These are phyloP conservation scores for Solanum lignicaule DNA, from an alignment of 257 asterid species.

Conservation along the genomic window DNA sequence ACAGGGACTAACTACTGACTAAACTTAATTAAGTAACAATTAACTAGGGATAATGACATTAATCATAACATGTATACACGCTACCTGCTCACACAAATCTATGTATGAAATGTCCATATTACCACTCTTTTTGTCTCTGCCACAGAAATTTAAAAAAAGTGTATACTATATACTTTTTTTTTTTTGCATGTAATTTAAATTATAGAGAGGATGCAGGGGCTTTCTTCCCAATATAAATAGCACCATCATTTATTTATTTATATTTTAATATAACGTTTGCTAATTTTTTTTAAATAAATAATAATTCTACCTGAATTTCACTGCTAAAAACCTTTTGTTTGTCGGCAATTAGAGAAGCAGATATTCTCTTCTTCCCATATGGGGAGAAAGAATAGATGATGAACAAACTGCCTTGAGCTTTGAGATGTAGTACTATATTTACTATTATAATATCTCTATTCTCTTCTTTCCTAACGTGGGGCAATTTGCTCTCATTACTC, in stretches of 20 bases:
- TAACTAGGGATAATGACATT: conserved; percentile 31
- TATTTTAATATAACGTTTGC: neutral
- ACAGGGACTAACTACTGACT: conserved; percentile 45
- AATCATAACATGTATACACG: conserved; percentile 23
- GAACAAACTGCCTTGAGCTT: neutral
- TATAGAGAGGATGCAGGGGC: neutral
- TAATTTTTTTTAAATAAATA: neutral
- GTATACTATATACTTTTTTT: neutral
- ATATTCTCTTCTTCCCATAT: neutral
- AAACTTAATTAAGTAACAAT: conserved; percentile 9
- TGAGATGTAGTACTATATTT: neutral
- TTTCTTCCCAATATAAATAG: conserved; percentile 7
- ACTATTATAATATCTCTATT: neutral
- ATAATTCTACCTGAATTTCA: conserved; percentile 6
- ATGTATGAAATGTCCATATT: neutral
- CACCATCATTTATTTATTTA: neutral
- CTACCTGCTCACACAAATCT: neutral
- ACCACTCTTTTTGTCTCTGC: neutral
- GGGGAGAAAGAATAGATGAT: neutral
- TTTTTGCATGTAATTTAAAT: neutral
- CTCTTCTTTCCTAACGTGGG: conserved; percentile 6
- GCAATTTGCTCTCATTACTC: conserved; percentile 32
- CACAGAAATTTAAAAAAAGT: neutral
- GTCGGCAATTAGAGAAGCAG: neutral
- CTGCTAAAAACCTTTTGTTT: neutral